phyloP scores from a whole-genome alignment of 345 rosid genomes.

The Anastatica hierochuntica region DNA sequence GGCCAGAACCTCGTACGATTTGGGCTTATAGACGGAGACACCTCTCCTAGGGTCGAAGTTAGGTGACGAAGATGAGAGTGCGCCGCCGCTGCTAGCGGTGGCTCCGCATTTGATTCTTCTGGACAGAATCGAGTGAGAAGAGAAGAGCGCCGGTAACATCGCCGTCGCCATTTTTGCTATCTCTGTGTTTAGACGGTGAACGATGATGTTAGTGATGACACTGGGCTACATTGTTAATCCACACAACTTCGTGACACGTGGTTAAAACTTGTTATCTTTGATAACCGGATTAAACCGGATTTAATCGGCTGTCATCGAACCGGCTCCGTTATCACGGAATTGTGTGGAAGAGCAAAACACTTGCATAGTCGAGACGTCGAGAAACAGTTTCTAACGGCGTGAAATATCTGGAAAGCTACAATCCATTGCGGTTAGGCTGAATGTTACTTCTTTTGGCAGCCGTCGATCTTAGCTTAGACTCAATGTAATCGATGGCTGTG shows the following conservation, averaged over 20 bases:
- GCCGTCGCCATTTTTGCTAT: conserved; percentile 24
- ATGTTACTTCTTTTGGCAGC: no score
- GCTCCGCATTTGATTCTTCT: conserved; percentile 29
- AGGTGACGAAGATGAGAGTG: conserved; percentile 21
- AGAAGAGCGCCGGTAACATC: conserved; percentile 30
- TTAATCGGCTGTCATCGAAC: no score
- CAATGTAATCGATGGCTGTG: no score
- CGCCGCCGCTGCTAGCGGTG: conserved; percentile 8
- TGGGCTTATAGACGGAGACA: conserved; percentile 75
- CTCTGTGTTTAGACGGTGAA: no score
- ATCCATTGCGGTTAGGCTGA: no score
- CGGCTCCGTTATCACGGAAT: no score
- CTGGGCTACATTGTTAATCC: conserved; percentile 8
- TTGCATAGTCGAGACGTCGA: no score
- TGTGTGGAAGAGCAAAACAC: no score
- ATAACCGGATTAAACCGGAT: conserved; percentile 14
- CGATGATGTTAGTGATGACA: no score
- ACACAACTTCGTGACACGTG: conserved; percentile 14
- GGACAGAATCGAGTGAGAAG: conserved; percentile 5
- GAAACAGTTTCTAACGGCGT: no score
- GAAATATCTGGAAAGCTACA: no score
- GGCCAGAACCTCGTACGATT: conserved; percentile 70
- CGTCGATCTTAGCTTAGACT: no score
- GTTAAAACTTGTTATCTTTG: neutral
- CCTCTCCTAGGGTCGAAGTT: conserved; percentile 44